phyloP scores from a whole-genome alignment of 192 early-diverging fungal genomes.

The Mortierella hygrophila region DNA sequence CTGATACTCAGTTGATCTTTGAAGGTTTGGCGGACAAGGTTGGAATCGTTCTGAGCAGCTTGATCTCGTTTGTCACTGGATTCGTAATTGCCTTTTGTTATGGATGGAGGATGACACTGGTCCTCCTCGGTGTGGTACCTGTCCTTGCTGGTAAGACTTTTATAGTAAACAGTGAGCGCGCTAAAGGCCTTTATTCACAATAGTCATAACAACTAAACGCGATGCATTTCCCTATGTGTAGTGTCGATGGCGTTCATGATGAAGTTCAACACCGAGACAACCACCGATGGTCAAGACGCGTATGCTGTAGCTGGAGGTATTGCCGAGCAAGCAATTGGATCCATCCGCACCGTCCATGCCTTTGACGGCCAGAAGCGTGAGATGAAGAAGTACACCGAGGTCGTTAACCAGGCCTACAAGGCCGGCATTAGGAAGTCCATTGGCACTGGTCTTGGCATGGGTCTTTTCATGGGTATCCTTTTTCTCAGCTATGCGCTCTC shows the following conservation, averaged over 20 bases:
- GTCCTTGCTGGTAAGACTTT: constrained; percentile 59
- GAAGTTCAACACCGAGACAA: constrained; percentile 30
- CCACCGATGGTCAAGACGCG: constrained; percentile 64
- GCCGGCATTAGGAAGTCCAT: constrained; percentile 74
- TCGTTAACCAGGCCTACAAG: constrained; percentile 73
- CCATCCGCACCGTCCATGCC: constrained; percentile 90
- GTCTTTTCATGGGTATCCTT: neutral
- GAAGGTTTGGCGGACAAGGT: constrained; percentile 90
- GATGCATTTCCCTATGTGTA: neutral
- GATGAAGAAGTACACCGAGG: constrained; percentile 68
- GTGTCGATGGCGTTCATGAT: constrained; percentile 30
- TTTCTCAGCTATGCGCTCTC: constrained; percentile 59
- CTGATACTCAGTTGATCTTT: constrained; percentile 89
- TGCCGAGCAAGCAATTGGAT: constrained; percentile 87
- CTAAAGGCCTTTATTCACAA: neutral
- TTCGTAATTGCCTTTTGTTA: constrained; percentile 73
- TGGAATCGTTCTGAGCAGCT: constrained; percentile 72
- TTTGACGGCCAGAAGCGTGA: constrained; percentile 87
- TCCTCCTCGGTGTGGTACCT: constrained; percentile 75
- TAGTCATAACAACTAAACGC: neutral
- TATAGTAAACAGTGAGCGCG: neutral
- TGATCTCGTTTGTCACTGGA: constrained; percentile 79
- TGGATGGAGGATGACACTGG: constrained; percentile 71
- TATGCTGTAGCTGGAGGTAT: constrained; percentile 91
- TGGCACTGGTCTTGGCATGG: constrained; percentile 65